Evolutionary conservation across 768 basidiomycete species (phyloP).

Genomic region (Hydnomerulius pinastri): DNA sequence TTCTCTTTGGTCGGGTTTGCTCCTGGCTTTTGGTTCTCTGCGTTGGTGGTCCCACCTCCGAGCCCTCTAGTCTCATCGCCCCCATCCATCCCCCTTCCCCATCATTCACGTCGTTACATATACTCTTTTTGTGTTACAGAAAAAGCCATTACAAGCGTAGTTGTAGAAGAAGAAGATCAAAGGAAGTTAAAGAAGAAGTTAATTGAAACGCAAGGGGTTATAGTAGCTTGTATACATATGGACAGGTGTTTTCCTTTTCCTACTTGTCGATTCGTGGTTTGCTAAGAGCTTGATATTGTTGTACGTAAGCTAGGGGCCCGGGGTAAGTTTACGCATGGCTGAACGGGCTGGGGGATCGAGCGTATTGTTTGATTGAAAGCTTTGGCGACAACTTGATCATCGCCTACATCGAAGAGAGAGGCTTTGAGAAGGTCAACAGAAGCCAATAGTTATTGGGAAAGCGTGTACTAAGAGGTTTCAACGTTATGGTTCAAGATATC

Average conservation of each 20-base stretch:
- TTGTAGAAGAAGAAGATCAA: constrained; percentile 25
- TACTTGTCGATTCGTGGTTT: too few relatives aligned
- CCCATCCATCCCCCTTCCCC: not conserved
- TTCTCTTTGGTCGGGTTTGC: constrained; percentile 10
- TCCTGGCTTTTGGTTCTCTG: constrained; percentile 15
- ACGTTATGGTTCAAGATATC: too few relatives aligned
- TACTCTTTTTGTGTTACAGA: constrained; percentile 15
- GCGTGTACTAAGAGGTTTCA: too few relatives aligned
- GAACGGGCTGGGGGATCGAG: too few relatives aligned
- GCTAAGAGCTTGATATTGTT: too few relatives aligned
- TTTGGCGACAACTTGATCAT: too few relatives aligned
- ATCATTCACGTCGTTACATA: constrained; percentile 22
- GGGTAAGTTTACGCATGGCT: too few relatives aligned
- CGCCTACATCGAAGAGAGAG: too few relatives aligned
- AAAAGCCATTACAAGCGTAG: constrained; percentile 23
- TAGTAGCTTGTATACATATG: constrained; percentile 35
- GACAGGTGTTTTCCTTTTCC: constrained; percentile 5
- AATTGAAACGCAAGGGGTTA: constrained; percentile 30
- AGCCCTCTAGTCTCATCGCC: not conserved
- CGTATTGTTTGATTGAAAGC: too few relatives aligned
- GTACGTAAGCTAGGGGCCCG: too few relatives aligned
- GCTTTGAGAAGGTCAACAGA: too few relatives aligned
- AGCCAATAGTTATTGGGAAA: too few relatives aligned
- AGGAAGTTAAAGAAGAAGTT: constrained; percentile 33
- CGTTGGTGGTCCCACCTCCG: constrained; percentile 10